Conservation (phyloP, 352 stramenopile species). For the Globisporangium echinulatum region DNA sequence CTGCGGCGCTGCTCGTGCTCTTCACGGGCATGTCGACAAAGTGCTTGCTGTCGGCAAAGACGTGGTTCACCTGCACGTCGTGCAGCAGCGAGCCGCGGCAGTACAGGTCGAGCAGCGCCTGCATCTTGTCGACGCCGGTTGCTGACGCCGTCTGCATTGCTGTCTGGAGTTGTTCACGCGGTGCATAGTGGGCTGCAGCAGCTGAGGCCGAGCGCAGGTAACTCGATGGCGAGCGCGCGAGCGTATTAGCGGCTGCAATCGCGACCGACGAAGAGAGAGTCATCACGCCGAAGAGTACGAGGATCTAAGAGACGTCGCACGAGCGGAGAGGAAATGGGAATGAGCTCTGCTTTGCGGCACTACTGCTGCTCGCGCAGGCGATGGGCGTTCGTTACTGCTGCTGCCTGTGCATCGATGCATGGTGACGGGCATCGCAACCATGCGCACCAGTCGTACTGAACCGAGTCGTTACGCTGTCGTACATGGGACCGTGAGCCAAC, state of each 20-base stretch:
- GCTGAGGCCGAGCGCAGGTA: slow-evolving; percentile 2
- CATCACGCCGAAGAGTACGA: slow-evolving; percentile 2
- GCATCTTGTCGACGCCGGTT: neutral
- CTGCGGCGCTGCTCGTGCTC: slow-evolving; percentile 18
- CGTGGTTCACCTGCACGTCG: slow-evolving; percentile 44
- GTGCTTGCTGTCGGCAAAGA: slow-evolving; percentile 85
- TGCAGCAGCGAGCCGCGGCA: slow-evolving; percentile 48
- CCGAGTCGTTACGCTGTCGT: slow-evolving; percentile 3
- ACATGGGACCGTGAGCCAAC: neutral
- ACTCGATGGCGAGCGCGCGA: slow-evolving; percentile 3
- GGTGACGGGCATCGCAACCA: neutral
- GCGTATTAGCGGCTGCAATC: neutral
- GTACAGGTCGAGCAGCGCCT: slow-evolving; percentile 24
- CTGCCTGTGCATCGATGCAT: neutral
- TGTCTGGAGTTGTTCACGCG: no score
- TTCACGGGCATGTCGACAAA: slow-evolving; percentile 89
- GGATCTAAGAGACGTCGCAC: slow-evolving; percentile 2
- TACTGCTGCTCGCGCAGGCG: neutral
- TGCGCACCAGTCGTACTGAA: slow-evolving; percentile 1
- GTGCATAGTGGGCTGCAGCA: neutral
- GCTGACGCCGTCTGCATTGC: neutral
- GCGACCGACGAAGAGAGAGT: slow-evolving; percentile 5
- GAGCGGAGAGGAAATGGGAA: slow-evolving; percentile 2
- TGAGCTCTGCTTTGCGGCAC: neutral
- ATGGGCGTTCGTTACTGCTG: neutral